Base-by-base conservation (phyloP, 768 basidiomycete genomes). In the Russula vinacea region DNA sequence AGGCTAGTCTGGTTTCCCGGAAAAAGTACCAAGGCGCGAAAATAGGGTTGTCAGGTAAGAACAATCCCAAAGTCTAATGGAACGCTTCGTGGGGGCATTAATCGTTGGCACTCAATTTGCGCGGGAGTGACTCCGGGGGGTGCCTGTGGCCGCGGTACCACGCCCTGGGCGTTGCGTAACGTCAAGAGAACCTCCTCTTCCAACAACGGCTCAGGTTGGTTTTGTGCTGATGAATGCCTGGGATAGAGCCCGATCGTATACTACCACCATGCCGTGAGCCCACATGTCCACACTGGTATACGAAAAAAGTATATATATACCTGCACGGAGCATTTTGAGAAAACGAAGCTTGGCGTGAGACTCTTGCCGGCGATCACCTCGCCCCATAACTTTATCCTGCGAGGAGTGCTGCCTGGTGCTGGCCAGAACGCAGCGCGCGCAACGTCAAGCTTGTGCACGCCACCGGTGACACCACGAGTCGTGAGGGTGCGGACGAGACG, bases 131-230 rank as follows among this genome's bases (percentile, higher is more conserved):
- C 6, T 19, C 40, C 39, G 1, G 53, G 14, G 16, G 64, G 64
- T 47, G 47, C 65, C 19, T 52, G 56, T 26, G 60, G 37, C 2
- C 39, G 53, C 8, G 66, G 60, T 19, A 26, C 35, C 14, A 61
- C 35, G 42, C 42, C 59, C 24, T 42, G 24, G 2, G 40, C 24
- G 73, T 77, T 17, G 73, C 60, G 35, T 51, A 69, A n/a, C 1
- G 49, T 51, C 69, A 67, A 58, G 19, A 56, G 5, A 6, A 65
- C 33, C 75, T n/a, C 69, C 74, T 26, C 67, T 56, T 61, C 58
- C 56, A 51, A 68, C 56, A 67, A 3, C 47, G 72, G 13, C 57
- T 40, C 26, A 16, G 6, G 17, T n/a, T 64, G 47, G 19, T 11
- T 16, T 26, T 50, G n/a, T 19, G 50, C 63, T 4, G 52, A 32